phyloP scores from a whole-genome alignment of 306 rosid species.

The Notholithocarpus densiflorus region DNA sequence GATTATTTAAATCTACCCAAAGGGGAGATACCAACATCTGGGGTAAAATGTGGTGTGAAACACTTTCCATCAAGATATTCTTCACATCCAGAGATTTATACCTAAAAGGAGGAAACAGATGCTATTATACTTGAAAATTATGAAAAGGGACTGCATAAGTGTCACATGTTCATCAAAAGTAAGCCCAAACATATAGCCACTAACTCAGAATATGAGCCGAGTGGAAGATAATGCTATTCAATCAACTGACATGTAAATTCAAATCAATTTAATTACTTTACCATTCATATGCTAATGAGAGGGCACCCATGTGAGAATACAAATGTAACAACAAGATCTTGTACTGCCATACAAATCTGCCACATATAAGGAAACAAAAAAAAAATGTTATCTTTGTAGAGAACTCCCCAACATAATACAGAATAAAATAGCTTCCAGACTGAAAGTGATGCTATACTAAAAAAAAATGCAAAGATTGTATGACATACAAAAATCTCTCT shows the following conservation, averaged over 20 bases:
- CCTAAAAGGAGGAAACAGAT: conserved; percentile 49
- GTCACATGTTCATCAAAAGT: not conserved
- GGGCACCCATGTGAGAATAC: conserved; percentile 76
- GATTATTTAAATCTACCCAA: conserved; percentile 60
- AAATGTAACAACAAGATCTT: conserved; percentile 81
- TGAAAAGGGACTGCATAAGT: conserved; percentile 2
- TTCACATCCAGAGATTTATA: conserved; percentile 83
- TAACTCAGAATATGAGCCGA: not conserved
- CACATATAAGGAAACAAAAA: conserved; percentile 22
- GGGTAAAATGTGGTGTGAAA: conserved; percentile 85
- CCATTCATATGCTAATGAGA: conserved; percentile 80
- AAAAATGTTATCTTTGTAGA: conserved; percentile 13
- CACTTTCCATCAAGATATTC: conserved; percentile 88
- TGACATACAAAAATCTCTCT: not conserved
- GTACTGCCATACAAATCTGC: conserved; percentile 72
- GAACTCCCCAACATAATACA: not conserved
- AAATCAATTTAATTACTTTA: conserved; percentile 29
- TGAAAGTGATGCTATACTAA: not conserved
- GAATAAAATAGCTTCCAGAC: conserved; percentile 4
- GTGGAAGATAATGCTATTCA: not conserved
- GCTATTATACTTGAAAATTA: conserved; percentile 8
- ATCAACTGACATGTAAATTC: not conserved
- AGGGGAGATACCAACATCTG: conserved; percentile 88
- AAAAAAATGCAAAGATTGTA: not conserved
- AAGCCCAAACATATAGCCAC: not conserved